Conservation (phyloP, 441 rosid genomes). For the Brassica hybrid region DNA sequence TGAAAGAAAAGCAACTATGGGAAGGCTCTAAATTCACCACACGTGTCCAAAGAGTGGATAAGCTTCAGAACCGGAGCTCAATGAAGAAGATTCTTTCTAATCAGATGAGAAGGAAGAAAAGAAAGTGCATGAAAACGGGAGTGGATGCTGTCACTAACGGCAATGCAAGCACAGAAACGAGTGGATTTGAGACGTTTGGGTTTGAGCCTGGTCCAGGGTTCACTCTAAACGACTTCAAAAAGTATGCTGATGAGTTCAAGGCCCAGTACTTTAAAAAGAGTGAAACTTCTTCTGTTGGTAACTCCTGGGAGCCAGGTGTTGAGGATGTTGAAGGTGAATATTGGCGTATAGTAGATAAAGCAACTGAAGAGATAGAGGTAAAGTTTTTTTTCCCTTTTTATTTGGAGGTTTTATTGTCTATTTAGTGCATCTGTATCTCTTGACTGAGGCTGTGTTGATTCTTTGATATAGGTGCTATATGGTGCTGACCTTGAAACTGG, state of each 20-base stretch:
- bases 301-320: slow-evolving; percentile 64
- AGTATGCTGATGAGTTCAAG: slow-evolving; percentile 91
- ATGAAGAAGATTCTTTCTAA: slow-evolving; percentile 72
- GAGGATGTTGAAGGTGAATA: slow-evolving; percentile 95
- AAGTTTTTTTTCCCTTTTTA: neutral
- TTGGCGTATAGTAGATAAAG: slow-evolving; percentile 98
- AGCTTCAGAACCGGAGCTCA: slow-evolving; percentile 92
- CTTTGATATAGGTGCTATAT: slow-evolving; percentile 76
- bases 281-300: slow-evolving; percentile 42
- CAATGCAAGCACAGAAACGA: slow-evolving; percentile 32
- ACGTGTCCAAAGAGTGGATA: slow-evolving; percentile 97
- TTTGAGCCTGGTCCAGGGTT: slow-evolving; percentile 97
- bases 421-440: slow-evolving; percentile 14
- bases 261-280: slow-evolving; percentile 73
- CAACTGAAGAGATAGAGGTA: slow-evolving; percentile 97
- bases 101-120: slow-evolving; percentile 73
- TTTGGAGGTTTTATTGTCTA: neutral
- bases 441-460: slow-evolving; percentile 19
- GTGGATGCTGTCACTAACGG: slow-evolving; percentile 56
- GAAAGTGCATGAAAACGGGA: slow-evolving; percentile 74
- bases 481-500: slow-evolving; percentile 99
- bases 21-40: slow-evolving; percentile 81
- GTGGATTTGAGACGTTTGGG: slow-evolving; percentile 79
- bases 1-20: slow-evolving; percentile 78
- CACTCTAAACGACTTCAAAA: slow-evolving; percentile 78